Percentiles rank a stretch among this genome's conserved stretches.
Conservation (phyloP, 768 basidiomycete genomes). For the Tricholoma sp. region DNA sequence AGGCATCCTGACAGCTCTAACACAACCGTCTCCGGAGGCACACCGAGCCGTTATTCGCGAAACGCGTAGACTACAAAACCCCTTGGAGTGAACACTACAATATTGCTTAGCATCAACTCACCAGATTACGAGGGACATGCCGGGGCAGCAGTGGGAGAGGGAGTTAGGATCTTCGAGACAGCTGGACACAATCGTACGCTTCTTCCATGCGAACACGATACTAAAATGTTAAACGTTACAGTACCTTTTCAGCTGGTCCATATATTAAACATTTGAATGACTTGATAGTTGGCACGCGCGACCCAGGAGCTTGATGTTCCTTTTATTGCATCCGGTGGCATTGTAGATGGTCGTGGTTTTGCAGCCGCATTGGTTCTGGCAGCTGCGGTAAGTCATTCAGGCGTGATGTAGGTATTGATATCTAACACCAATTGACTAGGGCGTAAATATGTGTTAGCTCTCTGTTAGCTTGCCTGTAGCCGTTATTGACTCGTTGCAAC, state of each 20-base stretch:
- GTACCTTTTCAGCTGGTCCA: slow-evolving; percentile 53
- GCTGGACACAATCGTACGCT: slow-evolving; percentile 84
- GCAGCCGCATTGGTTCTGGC: slow-evolving; percentile 80
- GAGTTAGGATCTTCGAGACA: slow-evolving; percentile 86
- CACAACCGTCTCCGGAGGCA: slow-evolving; percentile 81
- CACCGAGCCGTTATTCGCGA: slow-evolving; percentile 77
- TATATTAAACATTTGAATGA: slow-evolving; percentile 69
- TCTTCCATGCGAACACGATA: not conserved
- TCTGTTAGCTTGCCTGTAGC: slow-evolving; percentile 16
- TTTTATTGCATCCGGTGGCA: slow-evolving; percentile 87
- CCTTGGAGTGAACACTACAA: slow-evolving; percentile 82
- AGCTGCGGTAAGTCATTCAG: slow-evolving; percentile 52
- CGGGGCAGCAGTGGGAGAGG: slow-evolving; percentile 78
- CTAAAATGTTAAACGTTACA: not conserved
- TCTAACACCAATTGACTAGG: slow-evolving; percentile 36
- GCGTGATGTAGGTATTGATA: not conserved
- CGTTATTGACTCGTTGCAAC: slow-evolving; percentile 4
- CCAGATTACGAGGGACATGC: slow-evolving; percentile 89
- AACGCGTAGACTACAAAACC: slow-evolving; percentile 63
- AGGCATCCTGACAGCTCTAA: slow-evolving; percentile 84
- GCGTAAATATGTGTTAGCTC: slow-evolving; percentile 71
- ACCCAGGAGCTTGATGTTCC: slow-evolving; percentile 80
- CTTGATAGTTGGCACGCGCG: slow-evolving; percentile 71
- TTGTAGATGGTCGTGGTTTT: slow-evolving; percentile 82
- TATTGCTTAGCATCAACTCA: slow-evolving; percentile 86